Percentiles rank a stretch among this genome's conserved stretches.
Conservation (phyloP, 352 stramenopile species). For the Phytophthora foliorum region DNA sequence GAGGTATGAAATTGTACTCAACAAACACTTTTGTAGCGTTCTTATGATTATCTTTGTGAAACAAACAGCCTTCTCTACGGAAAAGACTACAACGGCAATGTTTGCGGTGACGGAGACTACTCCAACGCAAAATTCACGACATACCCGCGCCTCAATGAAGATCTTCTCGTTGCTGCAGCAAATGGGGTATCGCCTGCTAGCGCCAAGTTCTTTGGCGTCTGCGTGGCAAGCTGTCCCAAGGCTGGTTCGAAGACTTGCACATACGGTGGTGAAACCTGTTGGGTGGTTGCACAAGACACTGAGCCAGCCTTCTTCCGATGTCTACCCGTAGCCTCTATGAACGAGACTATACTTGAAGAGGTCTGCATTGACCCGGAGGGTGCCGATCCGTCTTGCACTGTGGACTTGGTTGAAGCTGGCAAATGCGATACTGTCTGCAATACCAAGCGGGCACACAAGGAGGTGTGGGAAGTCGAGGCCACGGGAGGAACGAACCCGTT, state of each 20-base stretch:
- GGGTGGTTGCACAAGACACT: constrained; percentile 62
- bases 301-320: constrained; percentile 76
- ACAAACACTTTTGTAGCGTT: neutral
- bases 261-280: constrained; percentile 78
- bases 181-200: constrained; percentile 51
- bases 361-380: constrained; percentile 70
- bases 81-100: constrained; percentile 82
- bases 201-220: constrained; percentile 86
- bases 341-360: constrained; percentile 68
- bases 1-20: constrained; percentile 26
- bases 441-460: constrained; percentile 74
- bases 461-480: constrained; percentile 63
- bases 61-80: constrained; percentile 74
- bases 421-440: constrained; percentile 63
- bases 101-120: constrained; percentile 73
- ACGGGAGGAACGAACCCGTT: constrained; percentile 67
- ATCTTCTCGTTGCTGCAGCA: constrained; percentile 65
- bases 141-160: constrained; percentile 85
- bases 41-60: constrained; percentile 7
- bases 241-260: constrained; percentile 70
- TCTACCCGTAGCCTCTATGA: constrained; percentile 68
- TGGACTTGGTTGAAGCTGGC: constrained; percentile 42
- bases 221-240: constrained; percentile 66
- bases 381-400: constrained; percentile 63
- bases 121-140: constrained; percentile 58